These are phyloP conservation scores for Paracoccidioides lutzii DNA, from an alignment of 2,329 filamentous ascomycete species.

Conservation along the genomic window DNA sequence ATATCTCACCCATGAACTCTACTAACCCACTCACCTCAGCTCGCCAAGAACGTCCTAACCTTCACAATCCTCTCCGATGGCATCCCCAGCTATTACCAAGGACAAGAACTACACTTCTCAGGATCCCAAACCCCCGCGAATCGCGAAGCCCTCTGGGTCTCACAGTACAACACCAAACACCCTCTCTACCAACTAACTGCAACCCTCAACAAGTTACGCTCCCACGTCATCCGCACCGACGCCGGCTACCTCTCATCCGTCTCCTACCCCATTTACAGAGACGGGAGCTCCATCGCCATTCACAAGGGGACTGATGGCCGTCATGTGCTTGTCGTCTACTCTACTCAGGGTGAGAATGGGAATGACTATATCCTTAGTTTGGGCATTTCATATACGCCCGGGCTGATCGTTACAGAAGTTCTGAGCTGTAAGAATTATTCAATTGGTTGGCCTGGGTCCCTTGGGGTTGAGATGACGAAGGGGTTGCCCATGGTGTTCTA, in stretches of 20 bases:
- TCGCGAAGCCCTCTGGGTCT: constrained; percentile 48
- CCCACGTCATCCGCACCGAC: constrained; percentile 28
- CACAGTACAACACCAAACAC: constrained; percentile 34
- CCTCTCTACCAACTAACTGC: constrained; percentile 40
- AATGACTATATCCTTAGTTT: constrained; percentile 34
- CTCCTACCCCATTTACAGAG: constrained; percentile 32
- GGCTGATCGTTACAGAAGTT: constrained; percentile 26
- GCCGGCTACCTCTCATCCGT: constrained; percentile 30
- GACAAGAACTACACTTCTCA: constrained; percentile 49
- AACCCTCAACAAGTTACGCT: constrained; percentile 40
- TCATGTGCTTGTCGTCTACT: constrained; percentile 31
- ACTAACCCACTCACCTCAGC: constrained; percentile 7
- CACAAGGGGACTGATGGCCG: constrained; percentile 26
- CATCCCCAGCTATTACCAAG: constrained; percentile 53
- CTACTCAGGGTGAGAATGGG: constrained; percentile 30
- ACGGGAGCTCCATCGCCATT: constrained; percentile 33
- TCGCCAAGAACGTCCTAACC: constrained; percentile 49
- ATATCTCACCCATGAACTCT: background rate
- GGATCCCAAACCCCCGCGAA: constrained; percentile 37
- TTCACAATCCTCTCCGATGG: constrained; percentile 49
- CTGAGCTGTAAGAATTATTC: constrained; percentile 21
- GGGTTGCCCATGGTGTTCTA: constrained; percentile 17
- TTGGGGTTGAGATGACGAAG: constrained; percentile 12
- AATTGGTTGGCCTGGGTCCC: constrained; percentile 10
- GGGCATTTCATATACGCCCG: constrained; percentile 25